Percentiles rank a stretch among this genome's conserved stretches.
Conservation (phyloP, 1,139 yeast genomes). For the Kodamaea suecica region DNA sequence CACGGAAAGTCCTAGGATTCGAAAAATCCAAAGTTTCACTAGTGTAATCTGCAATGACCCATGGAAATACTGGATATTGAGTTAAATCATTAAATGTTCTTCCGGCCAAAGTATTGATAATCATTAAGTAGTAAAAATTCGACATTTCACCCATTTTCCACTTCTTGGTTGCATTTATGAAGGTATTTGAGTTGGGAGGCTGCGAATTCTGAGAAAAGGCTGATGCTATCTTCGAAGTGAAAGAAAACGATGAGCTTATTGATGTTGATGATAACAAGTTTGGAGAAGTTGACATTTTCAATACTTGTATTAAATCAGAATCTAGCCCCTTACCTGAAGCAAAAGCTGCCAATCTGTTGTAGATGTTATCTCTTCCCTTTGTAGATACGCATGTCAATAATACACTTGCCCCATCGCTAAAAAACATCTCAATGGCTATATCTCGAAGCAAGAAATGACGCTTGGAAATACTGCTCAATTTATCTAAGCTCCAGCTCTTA, state of each 20-base stretch:
- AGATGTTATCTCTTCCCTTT: constrained; percentile 54
- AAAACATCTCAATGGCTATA: constrained; percentile 74
- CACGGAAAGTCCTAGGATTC: constrained; percentile 62
- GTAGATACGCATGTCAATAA: constrained; percentile 55
- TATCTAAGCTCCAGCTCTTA: constrained; percentile 54
- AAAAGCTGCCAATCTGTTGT: constrained; percentile 43
- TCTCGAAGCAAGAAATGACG: constrained; percentile 73
- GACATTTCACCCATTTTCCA: constrained; percentile 79
- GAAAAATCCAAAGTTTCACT: constrained; percentile 61
- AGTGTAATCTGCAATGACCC: constrained; percentile 80
- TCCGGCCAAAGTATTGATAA: constrained; percentile 79
- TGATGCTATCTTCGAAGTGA: constrained; percentile 34
- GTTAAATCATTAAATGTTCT: constrained; percentile 83
- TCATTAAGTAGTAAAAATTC: constrained; percentile 75
- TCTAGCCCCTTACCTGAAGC: constrained; percentile 50
- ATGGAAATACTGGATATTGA: constrained; percentile 87
- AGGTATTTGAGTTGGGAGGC: constrained; percentile 17
- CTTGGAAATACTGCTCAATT: constrained; percentile 61
- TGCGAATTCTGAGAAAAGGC: constrained; percentile 26
- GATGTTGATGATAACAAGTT: constrained; percentile 6
- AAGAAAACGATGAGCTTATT: constrained; percentile 17
- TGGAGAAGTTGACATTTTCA: constrained; percentile 37
- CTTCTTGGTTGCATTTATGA: constrained; percentile 56
- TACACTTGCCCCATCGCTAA: constrained; percentile 67
- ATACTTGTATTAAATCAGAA: constrained; percentile 49